Conservation (phyloP, 2,329 filamentous ascomycete species). For the Verticillium nonalfalfae region DNA sequence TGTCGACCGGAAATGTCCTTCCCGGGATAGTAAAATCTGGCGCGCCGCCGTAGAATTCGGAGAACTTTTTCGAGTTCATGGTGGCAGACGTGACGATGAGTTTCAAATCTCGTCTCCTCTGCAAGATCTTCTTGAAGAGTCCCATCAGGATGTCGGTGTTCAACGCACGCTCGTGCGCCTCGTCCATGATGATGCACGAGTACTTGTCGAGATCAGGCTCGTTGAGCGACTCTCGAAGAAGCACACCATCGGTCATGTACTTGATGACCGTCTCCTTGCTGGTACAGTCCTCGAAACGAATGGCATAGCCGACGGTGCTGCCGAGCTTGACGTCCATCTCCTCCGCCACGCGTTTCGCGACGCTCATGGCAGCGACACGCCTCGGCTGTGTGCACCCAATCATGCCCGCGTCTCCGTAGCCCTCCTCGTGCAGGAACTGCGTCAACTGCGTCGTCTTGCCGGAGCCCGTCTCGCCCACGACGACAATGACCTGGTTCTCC, state of each 20-base stretch:
- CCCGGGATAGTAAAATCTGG: constrained; percentile 96
- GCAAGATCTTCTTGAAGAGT: constrained; percentile 92
- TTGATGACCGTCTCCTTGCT: constrained; percentile 95
- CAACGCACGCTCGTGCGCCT: constrained; percentile 91
- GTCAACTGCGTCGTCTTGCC: constrained; percentile 97
- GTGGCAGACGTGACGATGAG: constrained; percentile 97
- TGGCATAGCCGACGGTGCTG: constrained; percentile 86
- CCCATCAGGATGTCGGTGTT: constrained; percentile 98
- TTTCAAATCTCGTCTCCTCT: constrained; percentile 83
- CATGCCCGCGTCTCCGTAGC: constrained; percentile 80
- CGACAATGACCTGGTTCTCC: constrained; percentile 95
- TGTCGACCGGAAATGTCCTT: constrained; percentile 92
- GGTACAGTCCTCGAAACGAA: constrained; percentile 97
- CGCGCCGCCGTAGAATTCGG: constrained; percentile 90
- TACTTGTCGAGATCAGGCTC: constrained; percentile 93
- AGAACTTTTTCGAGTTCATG: constrained; percentile 96
- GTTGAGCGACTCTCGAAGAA: constrained; percentile 86
- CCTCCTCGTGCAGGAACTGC: constrained; percentile 93
- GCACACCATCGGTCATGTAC: constrained; percentile 97
- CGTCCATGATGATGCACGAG: constrained; percentile 99
- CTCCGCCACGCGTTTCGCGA: constrained; percentile 94
- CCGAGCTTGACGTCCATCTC: constrained; percentile 96
- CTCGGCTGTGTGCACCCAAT: constrained; percentile 96
- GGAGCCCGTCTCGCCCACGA: constrained; percentile 94
- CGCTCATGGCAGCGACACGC: constrained; percentile 97